phyloP scores from a whole-genome alignment of 768 basidiomycete species.

The Trametes maxima region DNA sequence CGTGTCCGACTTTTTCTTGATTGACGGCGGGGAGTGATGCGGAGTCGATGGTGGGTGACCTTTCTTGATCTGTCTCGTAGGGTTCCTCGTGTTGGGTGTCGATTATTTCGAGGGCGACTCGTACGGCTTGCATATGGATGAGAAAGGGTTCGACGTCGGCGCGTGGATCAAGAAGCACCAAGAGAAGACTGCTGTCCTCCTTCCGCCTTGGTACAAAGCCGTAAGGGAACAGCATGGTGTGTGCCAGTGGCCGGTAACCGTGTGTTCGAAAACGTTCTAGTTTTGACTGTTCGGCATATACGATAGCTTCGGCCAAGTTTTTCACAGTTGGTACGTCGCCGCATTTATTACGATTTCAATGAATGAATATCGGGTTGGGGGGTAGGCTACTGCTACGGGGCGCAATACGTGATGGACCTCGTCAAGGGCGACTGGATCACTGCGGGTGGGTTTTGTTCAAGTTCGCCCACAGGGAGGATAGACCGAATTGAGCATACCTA shows the following conservation, averaged over 20 bases:
- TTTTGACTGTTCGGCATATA: no score
- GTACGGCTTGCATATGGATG: constrained; percentile 41
- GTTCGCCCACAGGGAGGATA: background rate
- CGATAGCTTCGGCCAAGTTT: no score
- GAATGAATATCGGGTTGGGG: no score
- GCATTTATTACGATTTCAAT: no score
- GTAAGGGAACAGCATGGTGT: no score
- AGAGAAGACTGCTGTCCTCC: no score
- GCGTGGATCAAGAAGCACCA: constrained; percentile 7
- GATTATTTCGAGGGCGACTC: constrained; percentile 69
- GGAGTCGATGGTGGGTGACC: background rate
- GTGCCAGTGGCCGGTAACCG: no score
- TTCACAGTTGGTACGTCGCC: background rate
- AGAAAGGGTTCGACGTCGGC: constrained; percentile 24
- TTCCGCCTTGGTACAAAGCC: no score
- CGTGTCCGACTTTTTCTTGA: background rate
- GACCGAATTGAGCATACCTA: constrained; percentile 21
- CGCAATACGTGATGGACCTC: constrained; percentile 50
- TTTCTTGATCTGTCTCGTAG: constrained; percentile 32
- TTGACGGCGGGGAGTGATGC: background rate
- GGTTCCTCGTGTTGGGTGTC: constrained; percentile 58
- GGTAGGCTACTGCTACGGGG: constrained; percentile 62
- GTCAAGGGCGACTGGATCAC: constrained; percentile 48
- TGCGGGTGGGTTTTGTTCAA: constrained; percentile 42
- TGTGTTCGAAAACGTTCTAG: no score